Conservation (phyloP, 306 rosid species). For the Hylodesmum podocarpum region DNA sequence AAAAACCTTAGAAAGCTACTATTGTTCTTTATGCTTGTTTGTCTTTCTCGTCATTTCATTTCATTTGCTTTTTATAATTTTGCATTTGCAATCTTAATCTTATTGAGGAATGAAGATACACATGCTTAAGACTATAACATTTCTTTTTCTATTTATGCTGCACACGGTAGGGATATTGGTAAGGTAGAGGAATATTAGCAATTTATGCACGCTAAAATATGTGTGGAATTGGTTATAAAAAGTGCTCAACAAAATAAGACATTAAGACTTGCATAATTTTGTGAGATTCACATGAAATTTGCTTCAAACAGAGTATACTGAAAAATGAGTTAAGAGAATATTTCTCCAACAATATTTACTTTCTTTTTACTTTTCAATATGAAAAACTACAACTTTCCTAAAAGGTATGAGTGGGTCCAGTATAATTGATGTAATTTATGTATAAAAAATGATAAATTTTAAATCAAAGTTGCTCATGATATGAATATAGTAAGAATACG, state of each 20-base stretch:
- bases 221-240: not conserved
- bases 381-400: not conserved
- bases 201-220: not conserved
- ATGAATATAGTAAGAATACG: no score
- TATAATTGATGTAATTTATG: not conserved
- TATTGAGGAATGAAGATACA: not conserved
- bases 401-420: not conserved
- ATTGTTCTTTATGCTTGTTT: not conserved
- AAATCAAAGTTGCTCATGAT: not conserved
- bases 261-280: not conserved
- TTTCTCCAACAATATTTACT: not conserved
- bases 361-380: not conserved
- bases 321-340: not conserved
- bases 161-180: not conserved
- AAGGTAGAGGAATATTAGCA: not conserved
- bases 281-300: not conserved
- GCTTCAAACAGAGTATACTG: not conserved
- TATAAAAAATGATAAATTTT: not conserved
- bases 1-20: not conserved
- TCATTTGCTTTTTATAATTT: not conserved
- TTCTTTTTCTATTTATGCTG: no score
- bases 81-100: not conserved
- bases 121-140: not conserved
- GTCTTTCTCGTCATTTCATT: not conserved
- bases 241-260: not conserved